These are phyloP conservation scores for Discostella stelligeroides DNA, from an alignment of 108 stramenopile genomes.

Conservation along the genomic window DNA sequence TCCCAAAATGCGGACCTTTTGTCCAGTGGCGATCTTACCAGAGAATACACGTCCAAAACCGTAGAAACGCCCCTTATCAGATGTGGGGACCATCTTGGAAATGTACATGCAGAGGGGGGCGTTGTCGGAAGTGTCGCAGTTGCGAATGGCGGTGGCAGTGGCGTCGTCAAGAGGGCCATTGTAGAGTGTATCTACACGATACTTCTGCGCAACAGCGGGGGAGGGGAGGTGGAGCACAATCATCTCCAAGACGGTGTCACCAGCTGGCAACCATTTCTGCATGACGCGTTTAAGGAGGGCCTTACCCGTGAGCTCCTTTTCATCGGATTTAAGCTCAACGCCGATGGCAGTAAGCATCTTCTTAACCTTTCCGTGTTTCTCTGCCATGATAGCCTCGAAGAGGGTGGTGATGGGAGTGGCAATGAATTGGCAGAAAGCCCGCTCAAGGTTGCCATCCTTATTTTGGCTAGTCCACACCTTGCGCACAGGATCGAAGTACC, in stretches of 20 bases:
- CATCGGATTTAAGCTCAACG: constrained; percentile 95
- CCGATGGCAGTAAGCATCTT: constrained; percentile 99
- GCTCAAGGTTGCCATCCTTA: constrained; percentile 91
- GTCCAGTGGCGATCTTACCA: constrained; percentile 98
- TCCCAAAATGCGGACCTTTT: constrained; percentile 99
- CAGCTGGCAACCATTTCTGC: constrained; percentile 99
- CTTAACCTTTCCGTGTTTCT: constrained; percentile 97
- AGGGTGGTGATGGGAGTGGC: constrained; percentile 98
- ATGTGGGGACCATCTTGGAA: constrained; percentile 99
- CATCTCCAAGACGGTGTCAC: constrained; percentile 99
- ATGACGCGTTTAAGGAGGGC: constrained; percentile 99
- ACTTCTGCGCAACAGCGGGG: constrained; percentile 93
- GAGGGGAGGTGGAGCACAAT: constrained; percentile 99
- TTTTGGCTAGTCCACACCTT: constrained; percentile 94
- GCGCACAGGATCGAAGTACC: constrained; percentile 92
- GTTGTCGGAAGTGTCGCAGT: constrained; percentile 94
- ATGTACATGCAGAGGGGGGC: constrained; percentile 99
- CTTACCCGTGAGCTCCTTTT: constrained; percentile 97
- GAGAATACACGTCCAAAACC: constrained; percentile 99
- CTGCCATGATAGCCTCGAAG: constrained; percentile 98
- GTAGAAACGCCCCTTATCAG: constrained; percentile 99
- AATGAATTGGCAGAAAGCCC: constrained; percentile 99
- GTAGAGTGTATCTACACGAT: constrained; percentile 98
- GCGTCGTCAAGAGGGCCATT: constrained; percentile 99
- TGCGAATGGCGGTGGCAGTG: constrained; percentile 96